Evolutionary conservation across 148 eudicot species (phyloP), one percentile per base, ranked within the genome.

Genomic region (Amaranthus cruentus): DNA sequence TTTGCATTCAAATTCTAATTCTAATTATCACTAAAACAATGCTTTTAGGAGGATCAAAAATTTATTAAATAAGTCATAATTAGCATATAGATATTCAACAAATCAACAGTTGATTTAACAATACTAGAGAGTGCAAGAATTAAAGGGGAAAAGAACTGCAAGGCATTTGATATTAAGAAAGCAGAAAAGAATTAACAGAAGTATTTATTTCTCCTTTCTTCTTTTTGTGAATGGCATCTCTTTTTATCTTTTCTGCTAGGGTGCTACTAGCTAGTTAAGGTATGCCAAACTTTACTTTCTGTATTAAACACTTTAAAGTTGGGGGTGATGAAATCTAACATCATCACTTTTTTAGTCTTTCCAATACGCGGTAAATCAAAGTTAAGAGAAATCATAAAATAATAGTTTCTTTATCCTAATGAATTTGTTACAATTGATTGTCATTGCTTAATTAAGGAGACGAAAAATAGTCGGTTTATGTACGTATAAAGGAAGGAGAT

Each of bases 321-420:
- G 54, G 67, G 68, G 79, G 58, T 76, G 82, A 84, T 70, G 80
- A 76, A 81, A 80, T 78, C 88, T 79, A 62, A 74, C 76, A 79
- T 81, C 83, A 83, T 76, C 80, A 58, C 57, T 49, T 68, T 66
- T 64, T 70, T 68, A 51, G 64, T 57, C 64, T 68, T 70, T 67
- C n/a, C 56, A 14, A 14, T 49, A 18, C 18, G 65, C 69, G 76
- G 62, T 62, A 62, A 57, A 81, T 62, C 62, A 71, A 11, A 69
- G 55, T 46, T 54, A 18, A 72, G 62, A 54, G 38, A 63, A 59
- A 60, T 63, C 52, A 66, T 5, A 57, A 62, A 74, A 65, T 76
- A 76, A 18, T 67, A 28, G 38, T 28, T 28, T 2, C 38, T 28
- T 28, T 28, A 28, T 28, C 38, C 38, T 28, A 28, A 28, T 28